These are phyloP conservation scores for Trichoderma sp. DNA, from an alignment of 2,329 filamentous ascomycete genomes.

Conservation along the genomic window DNA sequence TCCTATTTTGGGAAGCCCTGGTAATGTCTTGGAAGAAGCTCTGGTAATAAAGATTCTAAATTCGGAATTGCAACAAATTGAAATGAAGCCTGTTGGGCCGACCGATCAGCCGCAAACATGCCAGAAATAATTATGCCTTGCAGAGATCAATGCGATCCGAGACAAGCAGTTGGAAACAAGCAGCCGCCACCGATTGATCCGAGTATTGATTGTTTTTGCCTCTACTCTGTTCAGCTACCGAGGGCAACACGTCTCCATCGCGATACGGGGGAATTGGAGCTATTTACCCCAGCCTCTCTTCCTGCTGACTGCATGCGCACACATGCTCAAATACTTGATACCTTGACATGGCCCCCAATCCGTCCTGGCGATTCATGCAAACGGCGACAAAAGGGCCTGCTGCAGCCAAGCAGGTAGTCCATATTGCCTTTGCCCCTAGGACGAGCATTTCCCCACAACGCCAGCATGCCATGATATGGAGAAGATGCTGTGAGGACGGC, in stretches of 20 bases:
- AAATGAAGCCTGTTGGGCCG: not conserved
- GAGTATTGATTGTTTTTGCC: not conserved
- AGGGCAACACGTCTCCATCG: not conserved
- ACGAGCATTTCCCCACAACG: not conserved
- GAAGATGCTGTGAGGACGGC: not conserved
- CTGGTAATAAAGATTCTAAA: not conserved
- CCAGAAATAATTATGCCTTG: not conserved
- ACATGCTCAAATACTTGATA: not conserved
- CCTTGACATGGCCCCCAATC: not conserved
- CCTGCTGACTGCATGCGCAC: not conserved
- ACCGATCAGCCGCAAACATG: not conserved
- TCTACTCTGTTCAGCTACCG: not conserved
- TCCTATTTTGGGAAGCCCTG: not conserved
- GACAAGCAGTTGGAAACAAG: not conserved
- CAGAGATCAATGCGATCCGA: not conserved
- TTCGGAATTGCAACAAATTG: not conserved
- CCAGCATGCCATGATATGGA: not conserved
- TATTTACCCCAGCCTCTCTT: not conserved
- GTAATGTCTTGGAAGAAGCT: not conserved
- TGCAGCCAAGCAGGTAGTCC: not conserved
- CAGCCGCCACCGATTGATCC: not conserved
- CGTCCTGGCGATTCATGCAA: slow-evolving; percentile 3
- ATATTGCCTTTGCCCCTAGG: not conserved
- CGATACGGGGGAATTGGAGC: not conserved
- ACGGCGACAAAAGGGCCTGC: not conserved